A percentile compares a stretch with the other conserved stretches of the same genome.
phyloP scores from a whole-genome alignment of 768 basidiomycete genomes.

The Leucosporidium scottii region DNA sequence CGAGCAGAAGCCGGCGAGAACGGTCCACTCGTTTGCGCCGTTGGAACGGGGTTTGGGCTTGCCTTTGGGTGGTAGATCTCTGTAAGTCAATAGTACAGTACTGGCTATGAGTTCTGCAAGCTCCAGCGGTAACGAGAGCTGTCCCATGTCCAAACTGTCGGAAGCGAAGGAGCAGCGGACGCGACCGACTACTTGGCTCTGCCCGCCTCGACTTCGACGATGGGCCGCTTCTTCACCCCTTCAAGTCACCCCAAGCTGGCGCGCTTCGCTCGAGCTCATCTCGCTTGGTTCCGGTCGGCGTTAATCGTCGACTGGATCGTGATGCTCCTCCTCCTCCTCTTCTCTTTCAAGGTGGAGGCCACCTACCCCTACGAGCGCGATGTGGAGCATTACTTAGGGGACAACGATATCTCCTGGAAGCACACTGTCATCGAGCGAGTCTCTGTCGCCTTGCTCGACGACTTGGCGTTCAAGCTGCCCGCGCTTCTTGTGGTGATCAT shows the following conservation, averaged over 20 bases:
- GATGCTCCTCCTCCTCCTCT: conserved; percentile 8
- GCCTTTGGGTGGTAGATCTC: conserved; percentile 16
- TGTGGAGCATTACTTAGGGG: neutral
- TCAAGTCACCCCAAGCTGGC: neutral
- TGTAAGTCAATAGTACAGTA: too few relatives aligned
- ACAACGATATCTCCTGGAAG: neutral
- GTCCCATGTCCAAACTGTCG: too few relatives aligned
- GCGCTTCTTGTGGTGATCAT: conserved; percentile 7
- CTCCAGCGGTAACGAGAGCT: too few relatives aligned
- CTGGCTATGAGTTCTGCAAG: too few relatives aligned
- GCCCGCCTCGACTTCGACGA: too few relatives aligned
- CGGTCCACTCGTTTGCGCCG: conserved; percentile 42
- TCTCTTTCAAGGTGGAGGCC: neutral
- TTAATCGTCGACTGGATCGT: conserved; percentile 25
- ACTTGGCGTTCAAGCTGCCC: neutral
- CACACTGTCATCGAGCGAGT: conserved; percentile 7
- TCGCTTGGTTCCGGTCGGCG: conserved; percentile 6
- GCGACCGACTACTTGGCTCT: too few relatives aligned
- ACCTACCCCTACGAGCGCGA: conserved; percentile 19
- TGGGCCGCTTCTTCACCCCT: conserved; percentile 25
- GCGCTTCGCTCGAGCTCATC: neutral
- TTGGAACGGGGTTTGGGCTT: conserved; percentile 40
- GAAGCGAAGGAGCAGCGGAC: too few relatives aligned
- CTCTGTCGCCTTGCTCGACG: conserved; percentile 12
- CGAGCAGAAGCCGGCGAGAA: conserved; percentile 41